Conservation (phyloP, 2,329 filamentous ascomycete genomes). For the Penicillium sp. region DNA sequence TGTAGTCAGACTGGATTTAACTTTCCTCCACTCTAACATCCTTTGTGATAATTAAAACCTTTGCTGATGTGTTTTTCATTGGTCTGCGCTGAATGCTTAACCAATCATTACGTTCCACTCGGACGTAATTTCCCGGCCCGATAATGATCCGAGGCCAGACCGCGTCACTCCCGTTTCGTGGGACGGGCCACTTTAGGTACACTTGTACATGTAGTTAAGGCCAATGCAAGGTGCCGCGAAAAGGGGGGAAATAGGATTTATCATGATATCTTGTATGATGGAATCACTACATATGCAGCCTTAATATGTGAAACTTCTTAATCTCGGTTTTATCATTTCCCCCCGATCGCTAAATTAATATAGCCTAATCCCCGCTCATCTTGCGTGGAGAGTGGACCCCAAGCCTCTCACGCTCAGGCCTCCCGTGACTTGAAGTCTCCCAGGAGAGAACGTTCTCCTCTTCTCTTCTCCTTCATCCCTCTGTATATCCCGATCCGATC, state of each 20-base stretch:
- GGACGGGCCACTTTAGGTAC: not conserved
- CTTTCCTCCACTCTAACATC: not conserved
- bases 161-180: not conserved
- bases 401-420: slow-evolving; percentile 3
- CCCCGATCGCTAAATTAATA: not conserved
- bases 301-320: not conserved
- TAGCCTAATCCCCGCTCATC: not conserved
- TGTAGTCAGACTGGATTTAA: not conserved
- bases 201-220: not conserved
- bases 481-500: slow-evolving; percentile 6
- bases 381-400: slow-evolving; percentile 4
- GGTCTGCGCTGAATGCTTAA: no score
- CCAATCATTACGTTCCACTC: no score
- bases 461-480: slow-evolving; percentile 4
- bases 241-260: not conserved
- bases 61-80: no score
- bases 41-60: not conserved
- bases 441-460: slow-evolving; percentile 2
- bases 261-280: no score
- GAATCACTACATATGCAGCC: no score
- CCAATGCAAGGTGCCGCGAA: slow-evolving; percentile 1
- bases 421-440: slow-evolving; percentile 11
- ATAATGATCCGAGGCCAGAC: slow-evolving; percentile 18
- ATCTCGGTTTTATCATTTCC: not conserved
- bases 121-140: slow-evolving; percentile 15